Evolutionary conservation across 495 filamentous ascomycete species (phyloP).

Genomic region (Chlorociboria aeruginascens): DNA sequence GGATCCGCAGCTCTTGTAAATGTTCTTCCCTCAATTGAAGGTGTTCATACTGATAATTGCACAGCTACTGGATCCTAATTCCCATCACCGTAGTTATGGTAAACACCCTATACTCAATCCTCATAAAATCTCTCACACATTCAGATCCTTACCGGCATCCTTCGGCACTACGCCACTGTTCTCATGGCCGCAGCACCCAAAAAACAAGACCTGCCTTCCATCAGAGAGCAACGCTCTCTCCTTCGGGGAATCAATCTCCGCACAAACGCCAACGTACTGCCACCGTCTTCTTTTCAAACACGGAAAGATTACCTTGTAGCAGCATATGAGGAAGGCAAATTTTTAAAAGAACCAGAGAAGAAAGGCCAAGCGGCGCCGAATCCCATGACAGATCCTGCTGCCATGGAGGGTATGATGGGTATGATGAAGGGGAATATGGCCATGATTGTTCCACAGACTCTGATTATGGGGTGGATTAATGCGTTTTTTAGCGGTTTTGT

Average conservation of each 20-base stretch:
- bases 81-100: constrained; percentile 98
- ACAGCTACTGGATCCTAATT: constrained; percentile 64
- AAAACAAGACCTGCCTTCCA: constrained; percentile 58
- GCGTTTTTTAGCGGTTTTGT: constrained; percentile 97
- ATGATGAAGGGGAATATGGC: constrained; percentile 99
- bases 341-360: constrained; percentile 77
- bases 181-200: constrained; percentile 82
- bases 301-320: constrained; percentile 71
- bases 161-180: constrained; percentile 89
- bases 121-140: constrained; percentile 1
- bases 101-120: constrained; percentile 10
- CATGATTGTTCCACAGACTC: constrained; percentile 97
- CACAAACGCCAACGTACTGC: constrained; percentile 61
- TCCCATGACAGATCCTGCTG: constrained; percentile 92
- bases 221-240: constrained; percentile 80
- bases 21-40: background rate
- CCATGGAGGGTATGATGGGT: constrained; percentile 99
- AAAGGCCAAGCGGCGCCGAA: constrained; percentile 82
- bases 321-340: constrained; percentile 72
- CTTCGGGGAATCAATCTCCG: constrained; percentile 78
- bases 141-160: constrained; percentile 84
- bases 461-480: constrained; percentile 99
- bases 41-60: background rate
- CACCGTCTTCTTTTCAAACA: constrained; percentile 58
- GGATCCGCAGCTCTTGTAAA: constrained; percentile 96